phyloP scores from a whole-genome alignment of 306 rosid species.

The Quercus cerris region DNA sequence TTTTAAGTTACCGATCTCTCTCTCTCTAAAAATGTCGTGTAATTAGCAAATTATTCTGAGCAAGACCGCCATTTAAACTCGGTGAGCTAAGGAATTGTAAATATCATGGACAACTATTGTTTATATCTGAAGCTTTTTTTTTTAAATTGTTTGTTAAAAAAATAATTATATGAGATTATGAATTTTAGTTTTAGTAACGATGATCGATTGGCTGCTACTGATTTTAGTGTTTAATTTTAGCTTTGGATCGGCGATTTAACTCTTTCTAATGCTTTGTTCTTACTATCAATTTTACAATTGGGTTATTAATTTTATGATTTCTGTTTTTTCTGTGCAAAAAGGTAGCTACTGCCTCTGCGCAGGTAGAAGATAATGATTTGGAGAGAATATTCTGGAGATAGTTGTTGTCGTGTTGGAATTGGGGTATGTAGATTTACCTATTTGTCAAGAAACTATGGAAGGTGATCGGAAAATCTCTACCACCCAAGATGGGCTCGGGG shows the following conservation, averaged over 20 bases:
- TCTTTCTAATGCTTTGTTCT: background rate
- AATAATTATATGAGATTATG: background rate
- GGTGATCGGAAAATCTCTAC: slow-evolving; percentile 45
- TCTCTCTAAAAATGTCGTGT: background rate
- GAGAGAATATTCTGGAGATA: slow-evolving; percentile 45
- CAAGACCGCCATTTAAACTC: background rate
- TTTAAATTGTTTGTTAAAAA: background rate
- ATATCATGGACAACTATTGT: background rate
- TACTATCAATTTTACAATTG: background rate
- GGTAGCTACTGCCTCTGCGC: slow-evolving; percentile 27
- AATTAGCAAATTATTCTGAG: background rate
- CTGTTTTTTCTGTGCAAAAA: slow-evolving; percentile 21
- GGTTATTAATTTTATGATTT: slow-evolving; percentile 1
- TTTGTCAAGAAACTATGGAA: slow-evolving; percentile 59
- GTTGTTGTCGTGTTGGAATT: slow-evolving; percentile 43
- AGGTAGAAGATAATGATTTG: slow-evolving; percentile 65
- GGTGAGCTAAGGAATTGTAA: background rate
- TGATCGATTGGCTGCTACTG: background rate
- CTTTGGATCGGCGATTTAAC: background rate
- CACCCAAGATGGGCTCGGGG: slow-evolving; percentile 41
- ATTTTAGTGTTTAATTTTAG: background rate
- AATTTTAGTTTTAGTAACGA: background rate
- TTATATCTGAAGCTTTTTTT: background rate
- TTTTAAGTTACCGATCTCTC: background rate
- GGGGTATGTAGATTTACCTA: slow-evolving; percentile 40